Evolutionary conservation across 1,139 yeast genomes (phyloP), one percentile per base, ranked within the genome.

Genomic region (Hansenula sp.): DNA sequence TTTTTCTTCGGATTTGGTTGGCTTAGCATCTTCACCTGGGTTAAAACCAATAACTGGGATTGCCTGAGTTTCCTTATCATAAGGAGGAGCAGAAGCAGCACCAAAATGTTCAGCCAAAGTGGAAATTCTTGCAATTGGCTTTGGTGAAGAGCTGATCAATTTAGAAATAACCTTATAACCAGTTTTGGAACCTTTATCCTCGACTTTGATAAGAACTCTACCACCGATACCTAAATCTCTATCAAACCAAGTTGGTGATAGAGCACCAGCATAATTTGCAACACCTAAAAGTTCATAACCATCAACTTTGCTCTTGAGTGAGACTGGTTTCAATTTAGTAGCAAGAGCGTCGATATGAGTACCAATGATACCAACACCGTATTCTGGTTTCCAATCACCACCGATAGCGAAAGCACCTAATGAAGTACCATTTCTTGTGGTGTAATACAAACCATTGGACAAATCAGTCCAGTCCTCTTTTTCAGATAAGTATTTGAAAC

Each of bases 141-240:
- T 73, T 7, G 83, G 82, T 4, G 78, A 63, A 12, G 84, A 77
- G 56, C 73, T 74, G 22, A 79, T 71, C 51, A 79, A 60, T 41
- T 64, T 67, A 20, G 75, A 61, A 10, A 55, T 57, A 30, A 77
- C 56, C 42, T 60, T 62, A 36, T 22, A 50, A 19, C 64, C 65
- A 33, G 58, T 45, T 18, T 41, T 33, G 6, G 50, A 42, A 11
- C 32, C 41, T 2, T 39, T 19, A 24, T 53, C 57, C 19, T 48
- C 44, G 24, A 52, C 66, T 47, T 62, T 67, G 38, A 74, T 71
- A 41, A 79, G 60, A 17, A 81, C 65, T 41, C 79, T 65, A 25
- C 88, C 88, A 38, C 82, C 87, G 42, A 81, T 56, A 34, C 85
- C 85, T 47, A 80, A 68, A 56, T 81, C 88, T 60, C 88, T 68